Evolutionary conservation across 2,329 filamentous ascomycete species (phyloP).

Genomic region (Corynespora cassiicola): DNA sequence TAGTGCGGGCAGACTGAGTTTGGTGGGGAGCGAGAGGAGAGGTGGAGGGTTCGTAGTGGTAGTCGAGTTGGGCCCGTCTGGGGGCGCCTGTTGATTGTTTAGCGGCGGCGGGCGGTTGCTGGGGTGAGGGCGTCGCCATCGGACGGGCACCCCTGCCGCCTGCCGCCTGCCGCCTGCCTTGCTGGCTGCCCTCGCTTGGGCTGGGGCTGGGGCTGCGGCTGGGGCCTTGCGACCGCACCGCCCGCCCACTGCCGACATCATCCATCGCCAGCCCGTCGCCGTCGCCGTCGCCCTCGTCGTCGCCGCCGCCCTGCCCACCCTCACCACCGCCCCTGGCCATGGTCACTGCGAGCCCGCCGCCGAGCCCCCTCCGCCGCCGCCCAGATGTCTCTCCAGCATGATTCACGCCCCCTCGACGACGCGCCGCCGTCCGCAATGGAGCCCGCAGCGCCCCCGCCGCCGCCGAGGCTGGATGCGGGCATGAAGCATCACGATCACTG

Average conservation of each 20-base stretch:
- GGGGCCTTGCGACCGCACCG: conserved; percentile 1
- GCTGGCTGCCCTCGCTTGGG: neutral
- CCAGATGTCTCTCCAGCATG: conserved; percentile 24
- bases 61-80: too few species aligned
- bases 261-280: conserved; percentile 23
- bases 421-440: conserved; percentile 2
- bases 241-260: conserved; percentile 24
- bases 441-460: conserved; percentile 1
- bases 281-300: conserved; percentile 1
- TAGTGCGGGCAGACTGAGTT: too few species aligned
- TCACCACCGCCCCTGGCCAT: neutral
- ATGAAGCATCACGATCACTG: conserved; percentile 75
- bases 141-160: too few species aligned
- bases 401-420: conserved; percentile 14
- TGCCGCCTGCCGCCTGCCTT: neutral
- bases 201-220: conserved; percentile 21
- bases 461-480: conserved; percentile 68
- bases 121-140: neutral
- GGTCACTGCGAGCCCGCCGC: neutral
- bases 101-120: neutral
- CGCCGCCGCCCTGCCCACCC: conserved; percentile 2
- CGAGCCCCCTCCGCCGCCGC: conserved; percentile 1
- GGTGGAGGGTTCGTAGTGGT: too few species aligned
- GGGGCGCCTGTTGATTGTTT: too few species aligned
- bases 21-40: too few species aligned